Evolutionary conservation across 2,329 filamentous ascomycete genomes (phyloP), one percentile per base, ranked within the genome.

Genomic region (Exserohilum rostratum): DNA sequence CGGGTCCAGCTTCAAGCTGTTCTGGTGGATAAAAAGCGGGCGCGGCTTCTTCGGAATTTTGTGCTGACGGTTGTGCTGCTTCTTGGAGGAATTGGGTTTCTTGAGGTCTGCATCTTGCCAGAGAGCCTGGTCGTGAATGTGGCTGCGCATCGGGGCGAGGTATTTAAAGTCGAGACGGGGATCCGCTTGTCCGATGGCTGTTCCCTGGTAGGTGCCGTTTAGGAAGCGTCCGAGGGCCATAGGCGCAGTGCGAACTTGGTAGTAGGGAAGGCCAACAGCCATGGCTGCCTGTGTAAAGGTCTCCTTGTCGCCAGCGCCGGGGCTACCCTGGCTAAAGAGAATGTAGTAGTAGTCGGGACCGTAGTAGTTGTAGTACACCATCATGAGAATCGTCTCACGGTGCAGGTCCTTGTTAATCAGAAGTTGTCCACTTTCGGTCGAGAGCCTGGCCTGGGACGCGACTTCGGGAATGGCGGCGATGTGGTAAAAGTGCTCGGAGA

Each of bases 341-440:
- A 77, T 76, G 60, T 83, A 85, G 69, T 80, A 85, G 64, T 78
- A 76, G 13, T 72, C 66, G 1, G 82, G 80, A 0, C 83, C 83
- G 67, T 81, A 80, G 66, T 80, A 80, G 71, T 84, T 85, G 74
- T 85, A 85, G 67, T 84, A 85, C 0, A 78, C 73, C 20, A 79
- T 76, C 18, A 85, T 77, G 7, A 84, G 66, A 0, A 85, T 71
- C 25, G 78, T 79, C 22, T 75, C 70, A 15, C 70, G 68, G 52
- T 84, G 82, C 1, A 72, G 74, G 6, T 68, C 72, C 58, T 84
- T 84, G 55, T 80, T 78, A 51, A 80, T 72, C 5, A 82, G 62
- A 2, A 85, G 55, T 46, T 83, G 76, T 15, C 82, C 80, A 2
- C 80, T 78, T 65, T 84, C 81, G 12, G 78, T 79, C 15, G 76